Base-by-base conservation (phyloP, 768 basidiomycete species). In the Mrakia blollopis region DNA sequence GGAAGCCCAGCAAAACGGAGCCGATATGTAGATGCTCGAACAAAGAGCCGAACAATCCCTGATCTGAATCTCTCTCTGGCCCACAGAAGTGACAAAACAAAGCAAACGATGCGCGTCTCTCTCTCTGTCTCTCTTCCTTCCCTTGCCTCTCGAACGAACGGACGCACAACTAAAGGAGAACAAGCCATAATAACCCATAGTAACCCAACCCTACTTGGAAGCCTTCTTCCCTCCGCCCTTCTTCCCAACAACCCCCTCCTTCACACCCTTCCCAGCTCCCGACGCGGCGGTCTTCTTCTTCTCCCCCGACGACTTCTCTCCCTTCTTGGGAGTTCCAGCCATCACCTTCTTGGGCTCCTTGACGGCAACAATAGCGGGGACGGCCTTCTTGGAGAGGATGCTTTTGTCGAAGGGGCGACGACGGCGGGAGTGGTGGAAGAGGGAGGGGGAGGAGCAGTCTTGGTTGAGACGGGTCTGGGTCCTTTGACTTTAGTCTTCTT, bases 371-470 rank as follows among this genome's bases (percentile, higher is more conserved):
- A 72, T 69, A 32, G 67, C 52, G 14, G 61, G 78, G 8, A 74
- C 76, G 35, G 32, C 54, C 70, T 47, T 67, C 80, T 82, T 82
- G 8, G 39, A n/a, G n/a, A 6, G 44, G 77, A 72, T 80, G 87
- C 87, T 80, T 88, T 88, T 82, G 84, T 84, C 50, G 86, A 23
- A 14, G 63, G 63, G n/a, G 41, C 75, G 32, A 61, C 41, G 60
- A 71, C 41, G 13, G 71, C 57, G n/a, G 63, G n/a, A n/a, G n/a
- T 25, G 30, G 47, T 30, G 28, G 76, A 21, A 54, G 44, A 2
- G 14, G 44, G 44, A 47, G 76, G 18, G 32, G 44, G 9, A 16
- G 47, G 11, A 50, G 75, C 82, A 18, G 86, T 82, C 74, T 83
- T 80, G 25, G 74, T 68, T 75, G 79, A 81, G 3, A 41, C 50